Conservation (phyloP, 345 rosid species). For the Brassica rapa region DNA sequence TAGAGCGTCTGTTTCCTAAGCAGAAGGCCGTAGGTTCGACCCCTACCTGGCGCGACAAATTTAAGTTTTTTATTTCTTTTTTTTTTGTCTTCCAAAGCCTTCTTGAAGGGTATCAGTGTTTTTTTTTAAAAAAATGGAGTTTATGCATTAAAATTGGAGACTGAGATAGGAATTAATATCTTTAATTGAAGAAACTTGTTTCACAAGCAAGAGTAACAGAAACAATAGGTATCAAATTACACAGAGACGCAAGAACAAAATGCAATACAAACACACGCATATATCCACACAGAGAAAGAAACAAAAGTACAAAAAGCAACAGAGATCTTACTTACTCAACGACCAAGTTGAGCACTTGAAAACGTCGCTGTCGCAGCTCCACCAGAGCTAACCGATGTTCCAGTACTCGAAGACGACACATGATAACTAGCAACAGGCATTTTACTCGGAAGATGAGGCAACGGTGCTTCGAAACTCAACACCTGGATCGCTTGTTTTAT, state of each 20-base stretch:
- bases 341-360: conserved; percentile 43
- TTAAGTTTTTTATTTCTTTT: background rate
- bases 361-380: conserved; percentile 39
- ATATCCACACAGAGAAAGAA: background rate
- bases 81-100: background rate
- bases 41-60: conserved; percentile 76
- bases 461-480: conserved; percentile 43
- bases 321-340: conserved; percentile 12
- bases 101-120: background rate
- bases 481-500: conserved; percentile 59
- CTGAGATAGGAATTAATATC: background rate
- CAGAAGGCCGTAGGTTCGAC: conserved; percentile 96
- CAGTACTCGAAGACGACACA: conserved; percentile 34
- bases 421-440: conserved; percentile 49
- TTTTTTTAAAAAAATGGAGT: background rate
- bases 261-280: background rate
- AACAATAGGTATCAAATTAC: background rate
- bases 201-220: background rate
- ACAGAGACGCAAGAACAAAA: background rate
- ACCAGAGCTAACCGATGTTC: conserved; percentile 31
- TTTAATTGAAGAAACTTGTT: background rate
- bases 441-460: conserved; percentile 50
- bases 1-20: conserved; percentile 99
- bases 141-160: background rate
- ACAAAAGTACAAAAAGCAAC: background rate